These are phyloP conservation scores for Anisodus tanguticus DNA, from an alignment of 257 asterid species.

Conservation along the genomic window DNA sequence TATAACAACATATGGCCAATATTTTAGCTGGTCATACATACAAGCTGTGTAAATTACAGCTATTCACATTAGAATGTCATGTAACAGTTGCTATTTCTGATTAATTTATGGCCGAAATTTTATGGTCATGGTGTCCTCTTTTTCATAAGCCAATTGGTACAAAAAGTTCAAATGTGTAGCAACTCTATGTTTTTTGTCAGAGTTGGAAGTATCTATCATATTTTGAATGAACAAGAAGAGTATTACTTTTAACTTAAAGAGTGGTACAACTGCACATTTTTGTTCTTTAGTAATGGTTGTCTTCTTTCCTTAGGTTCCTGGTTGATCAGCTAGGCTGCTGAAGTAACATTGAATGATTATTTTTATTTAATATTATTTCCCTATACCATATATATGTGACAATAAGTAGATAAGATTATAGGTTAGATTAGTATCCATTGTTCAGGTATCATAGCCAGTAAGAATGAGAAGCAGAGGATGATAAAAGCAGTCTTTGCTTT, in stretches of 20 bases:
- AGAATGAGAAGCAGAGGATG: background rate
- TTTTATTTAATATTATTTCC: background rate
- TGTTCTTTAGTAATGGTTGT: background rate
- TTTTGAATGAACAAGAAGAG: background rate
- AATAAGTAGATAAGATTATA: background rate
- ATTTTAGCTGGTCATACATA: constrained; percentile 49
- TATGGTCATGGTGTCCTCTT: background rate
- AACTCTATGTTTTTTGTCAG: background rate
- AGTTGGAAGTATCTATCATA: background rate
- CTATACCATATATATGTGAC: constrained; percentile 6
- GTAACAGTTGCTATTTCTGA: constrained; percentile 11
- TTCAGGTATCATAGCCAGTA: background rate
- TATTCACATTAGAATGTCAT: constrained; percentile 5
- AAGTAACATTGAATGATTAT: background rate
- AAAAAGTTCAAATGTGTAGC: background rate
- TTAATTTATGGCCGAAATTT: background rate
- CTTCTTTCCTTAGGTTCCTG: background rate
- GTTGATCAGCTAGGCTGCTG: background rate
- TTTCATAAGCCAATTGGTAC: background rate
- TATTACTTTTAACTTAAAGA: background rate
- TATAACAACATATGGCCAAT: constrained; percentile 42
- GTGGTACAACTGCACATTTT: background rate
- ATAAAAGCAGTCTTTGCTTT: background rate
- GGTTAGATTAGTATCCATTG: too few relatives aligned
- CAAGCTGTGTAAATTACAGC: constrained; percentile 2